Evolutionary conservation across 306 rosid genomes (phyloP), one percentile per base, ranked within the genome.

Genomic region (Arachis hypogaea): DNA sequence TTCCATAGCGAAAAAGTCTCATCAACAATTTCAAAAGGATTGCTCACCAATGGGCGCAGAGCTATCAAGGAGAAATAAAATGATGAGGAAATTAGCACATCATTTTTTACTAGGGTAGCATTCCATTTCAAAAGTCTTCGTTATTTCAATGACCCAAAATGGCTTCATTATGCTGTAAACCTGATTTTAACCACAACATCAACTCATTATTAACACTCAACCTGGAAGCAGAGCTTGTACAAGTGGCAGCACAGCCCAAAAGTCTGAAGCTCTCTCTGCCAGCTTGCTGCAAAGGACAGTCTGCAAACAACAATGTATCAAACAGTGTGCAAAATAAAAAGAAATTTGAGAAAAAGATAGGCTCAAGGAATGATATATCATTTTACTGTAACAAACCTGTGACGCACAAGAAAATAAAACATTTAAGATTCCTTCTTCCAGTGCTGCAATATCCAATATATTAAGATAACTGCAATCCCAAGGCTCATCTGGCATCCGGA

Each of bases 211-310:
- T 50, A 71, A 78, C 66, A 82, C 83, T 73, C 75, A 82, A 92
- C 98, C 98, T 88, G 98, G 97, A 14, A 93, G 90, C 78, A 90
- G 71, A 73, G 98, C 89, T 84, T 93, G 98, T 58, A 93, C 81
- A 75, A 93, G 92, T 6, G 98, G 97, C 70, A 93, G 75, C 9
- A 82, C 90, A 70, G 84, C 83, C 96, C 93, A 89, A 73, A 93
- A 85, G 76, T 90, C 89, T 5, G 90, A 91, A 77, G 85, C 73
- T 77, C 86, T 85, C 86, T 78, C 93, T 22, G 97, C 92, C 85
- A 93, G 78, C 88, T 89, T 88, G 81, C 88, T 83, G 96, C 97
- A 90, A 81, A 90, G 86, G 68, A 68, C 80, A 75, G 97, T 96
- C 98, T 93, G 96, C 58, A 77, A 86, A 83, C 69, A 51, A 71